A percentile compares a stretch with the other conserved stretches of the same genome.
Evolutionary conservation across 495 filamentous ascomycete genomes (phyloP).

Genomic region (Lepidopterella palustris): DNA sequence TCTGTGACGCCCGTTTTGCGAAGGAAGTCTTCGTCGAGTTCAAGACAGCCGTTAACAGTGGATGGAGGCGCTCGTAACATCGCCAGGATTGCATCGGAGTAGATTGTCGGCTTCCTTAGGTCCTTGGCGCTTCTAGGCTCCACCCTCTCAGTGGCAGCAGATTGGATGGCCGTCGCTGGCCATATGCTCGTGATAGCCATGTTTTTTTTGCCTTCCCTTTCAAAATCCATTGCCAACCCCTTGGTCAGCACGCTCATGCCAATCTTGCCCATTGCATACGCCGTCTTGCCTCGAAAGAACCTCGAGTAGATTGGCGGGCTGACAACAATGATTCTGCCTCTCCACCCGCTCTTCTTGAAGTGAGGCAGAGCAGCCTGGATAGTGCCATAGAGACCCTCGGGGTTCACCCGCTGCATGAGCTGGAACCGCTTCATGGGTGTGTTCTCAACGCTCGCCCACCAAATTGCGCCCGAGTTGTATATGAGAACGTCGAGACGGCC

Average conservation of each 20-base stretch:
- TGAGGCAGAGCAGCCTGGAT: constrained; percentile 62
- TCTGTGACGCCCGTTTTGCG: constrained; percentile 59
- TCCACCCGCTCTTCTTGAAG: constrained; percentile 47
- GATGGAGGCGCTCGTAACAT: constrained; percentile 58
- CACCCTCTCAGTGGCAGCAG: constrained; percentile 58
- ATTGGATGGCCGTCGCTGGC: constrained; percentile 67
- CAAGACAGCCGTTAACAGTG: constrained; percentile 62
- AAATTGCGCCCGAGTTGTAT: constrained; percentile 84
- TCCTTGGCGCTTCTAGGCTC: constrained; percentile 42
- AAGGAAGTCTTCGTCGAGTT: constrained; percentile 80
- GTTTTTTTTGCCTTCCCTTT: constrained; percentile 52
- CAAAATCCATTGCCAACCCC: constrained; percentile 78
- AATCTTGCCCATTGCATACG: constrained; percentile 82
- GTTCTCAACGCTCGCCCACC: constrained; percentile 68
- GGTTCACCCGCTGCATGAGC: constrained; percentile 77
- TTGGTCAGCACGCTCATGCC: constrained; percentile 77
- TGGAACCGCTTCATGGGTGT: constrained; percentile 75
- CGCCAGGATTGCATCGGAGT: constrained; percentile 70
- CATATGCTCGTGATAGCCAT: constrained; percentile 81
- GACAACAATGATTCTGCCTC: constrained; percentile 68
- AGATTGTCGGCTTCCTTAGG: constrained; percentile 66
- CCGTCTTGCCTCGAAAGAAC: constrained; percentile 81
- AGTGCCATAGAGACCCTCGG: constrained; percentile 64
- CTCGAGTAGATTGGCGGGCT: constrained; percentile 79
- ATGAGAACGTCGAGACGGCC: constrained; percentile 63